Percentiles rank a stretch among this genome's conserved stretches.
phyloP scores from a whole-genome alignment of 73 alveolate genomes.

The Tetrahymena elliotti region DNA sequence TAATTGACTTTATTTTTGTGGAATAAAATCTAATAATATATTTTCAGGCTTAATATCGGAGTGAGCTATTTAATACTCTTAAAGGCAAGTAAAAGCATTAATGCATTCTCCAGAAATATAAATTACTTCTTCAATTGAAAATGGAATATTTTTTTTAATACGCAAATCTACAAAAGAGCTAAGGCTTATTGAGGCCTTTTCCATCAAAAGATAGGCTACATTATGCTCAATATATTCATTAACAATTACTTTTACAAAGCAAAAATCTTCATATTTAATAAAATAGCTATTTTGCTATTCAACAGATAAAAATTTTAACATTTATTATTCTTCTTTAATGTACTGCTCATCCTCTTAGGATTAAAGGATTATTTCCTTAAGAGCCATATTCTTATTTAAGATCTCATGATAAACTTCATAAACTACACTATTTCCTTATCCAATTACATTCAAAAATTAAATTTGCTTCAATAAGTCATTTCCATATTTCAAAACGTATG shows the following conservation, averaged over 20 bases:
- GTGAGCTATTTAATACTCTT: neutral
- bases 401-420: neutral
- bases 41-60: neutral
- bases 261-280: neutral
- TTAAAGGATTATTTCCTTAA: neutral
- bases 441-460: neutral
- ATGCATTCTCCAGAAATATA: neutral
- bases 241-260: neutral
- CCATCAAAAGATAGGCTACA: neutral
- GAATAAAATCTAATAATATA: neutral
- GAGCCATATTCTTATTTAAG: neutral
- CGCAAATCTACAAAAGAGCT: neutral
- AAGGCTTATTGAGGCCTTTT: neutral
- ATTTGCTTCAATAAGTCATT: neutral
- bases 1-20: neutral
- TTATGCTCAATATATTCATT: neutral
- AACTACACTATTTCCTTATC: neutral
- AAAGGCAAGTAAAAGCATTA: neutral
- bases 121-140: neutral
- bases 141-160: neutral
- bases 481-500: neutral
- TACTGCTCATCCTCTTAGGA: neutral
- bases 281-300: neutral
- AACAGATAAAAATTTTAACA: neutral
- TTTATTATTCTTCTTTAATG: neutral